These are phyloP conservation scores for Phytophthora brassicae DNA, from an alignment of 352 stramenopile genomes.

Conservation along the genomic window DNA sequence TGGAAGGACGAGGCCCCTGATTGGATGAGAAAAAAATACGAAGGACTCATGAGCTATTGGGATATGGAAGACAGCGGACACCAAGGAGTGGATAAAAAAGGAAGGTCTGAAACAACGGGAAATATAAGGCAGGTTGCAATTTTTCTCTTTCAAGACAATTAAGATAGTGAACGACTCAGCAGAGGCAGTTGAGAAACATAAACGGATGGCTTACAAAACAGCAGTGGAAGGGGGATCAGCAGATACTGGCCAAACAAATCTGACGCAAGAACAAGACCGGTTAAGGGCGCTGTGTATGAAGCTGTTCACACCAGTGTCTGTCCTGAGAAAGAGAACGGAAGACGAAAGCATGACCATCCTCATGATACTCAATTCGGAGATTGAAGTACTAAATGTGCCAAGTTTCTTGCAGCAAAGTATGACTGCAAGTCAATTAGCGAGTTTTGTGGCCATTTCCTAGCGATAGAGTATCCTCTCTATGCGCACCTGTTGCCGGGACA, in stretches of 20 bases:
- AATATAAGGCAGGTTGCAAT: neutral
- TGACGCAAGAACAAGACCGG: neutral
- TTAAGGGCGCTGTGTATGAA: neutral
- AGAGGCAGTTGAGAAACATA: neutral
- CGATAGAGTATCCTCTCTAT: neutral
- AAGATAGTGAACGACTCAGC: neutral
- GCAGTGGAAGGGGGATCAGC: neutral
- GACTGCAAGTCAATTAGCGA: neutral
- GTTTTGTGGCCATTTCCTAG: neutral
- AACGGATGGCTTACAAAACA: neutral
- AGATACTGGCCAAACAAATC: neutral
- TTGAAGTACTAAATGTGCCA: neutral
- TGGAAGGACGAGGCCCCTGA: too few relatives aligned
- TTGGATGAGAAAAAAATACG: too few relatives aligned
- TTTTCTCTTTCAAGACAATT: neutral
- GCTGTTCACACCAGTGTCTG: neutral
- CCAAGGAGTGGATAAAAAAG: neutral
- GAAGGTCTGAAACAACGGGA: neutral
- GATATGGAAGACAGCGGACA: too few relatives aligned
- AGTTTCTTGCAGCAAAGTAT: neutral
- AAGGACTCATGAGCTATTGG: too few relatives aligned
- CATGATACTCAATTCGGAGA: neutral
- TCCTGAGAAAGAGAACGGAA: neutral
- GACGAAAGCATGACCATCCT: neutral
- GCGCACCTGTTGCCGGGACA: neutral